A percentile compares a stretch with the other conserved stretches of the same genome.
These are phyloP conservation scores for Neonectria faginata DNA, from an alignment of 2,329 filamentous ascomycete genomes.

Conservation along the genomic window DNA sequence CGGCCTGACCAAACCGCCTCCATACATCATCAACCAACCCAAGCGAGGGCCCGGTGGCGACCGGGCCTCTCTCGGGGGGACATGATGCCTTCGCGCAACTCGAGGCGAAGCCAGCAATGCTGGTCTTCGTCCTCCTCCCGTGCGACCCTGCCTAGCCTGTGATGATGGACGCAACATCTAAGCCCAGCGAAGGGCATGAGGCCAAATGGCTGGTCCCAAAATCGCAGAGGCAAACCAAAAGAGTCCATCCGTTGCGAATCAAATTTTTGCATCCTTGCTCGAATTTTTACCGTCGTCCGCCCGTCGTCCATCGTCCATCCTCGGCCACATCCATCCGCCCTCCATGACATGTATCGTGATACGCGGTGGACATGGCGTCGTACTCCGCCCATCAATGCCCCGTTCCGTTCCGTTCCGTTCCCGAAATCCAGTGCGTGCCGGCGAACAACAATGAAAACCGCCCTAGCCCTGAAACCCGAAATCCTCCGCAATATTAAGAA, in stretches of 20 bases:
- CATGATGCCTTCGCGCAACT: conserved; percentile 30
- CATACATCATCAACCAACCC: conserved; percentile 25
- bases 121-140: conserved; percentile 8
- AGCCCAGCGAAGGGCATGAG: conserved; percentile 37
- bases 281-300: conserved; percentile 27
- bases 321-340: conserved; percentile 10
- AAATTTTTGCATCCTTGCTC: conserved; percentile 36
- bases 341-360: conserved; percentile 19
- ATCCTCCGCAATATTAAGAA: conserved; percentile 47
- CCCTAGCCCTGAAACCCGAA: conserved; percentile 36
- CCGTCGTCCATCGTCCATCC: conserved; percentile 18
- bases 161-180: conserved; percentile 35
- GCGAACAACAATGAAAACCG: conserved; percentile 33
- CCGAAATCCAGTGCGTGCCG: conserved; percentile 40
- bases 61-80: conserved; percentile 24
- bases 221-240: conserved; percentile 34
- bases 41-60: conserved; percentile 27
- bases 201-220: conserved; percentile 35
- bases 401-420: conserved; percentile 32
- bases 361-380: conserved; percentile 21
- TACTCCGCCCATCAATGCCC: conserved; percentile 35
- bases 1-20: conserved; percentile 31
- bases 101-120: conserved; percentile 16
- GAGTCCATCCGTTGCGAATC: conserved; percentile 27
- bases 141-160: conserved; percentile 17